Base-by-base conservation (phyloP, 164 flowering plant species). In the Annona cherimola region DNA sequence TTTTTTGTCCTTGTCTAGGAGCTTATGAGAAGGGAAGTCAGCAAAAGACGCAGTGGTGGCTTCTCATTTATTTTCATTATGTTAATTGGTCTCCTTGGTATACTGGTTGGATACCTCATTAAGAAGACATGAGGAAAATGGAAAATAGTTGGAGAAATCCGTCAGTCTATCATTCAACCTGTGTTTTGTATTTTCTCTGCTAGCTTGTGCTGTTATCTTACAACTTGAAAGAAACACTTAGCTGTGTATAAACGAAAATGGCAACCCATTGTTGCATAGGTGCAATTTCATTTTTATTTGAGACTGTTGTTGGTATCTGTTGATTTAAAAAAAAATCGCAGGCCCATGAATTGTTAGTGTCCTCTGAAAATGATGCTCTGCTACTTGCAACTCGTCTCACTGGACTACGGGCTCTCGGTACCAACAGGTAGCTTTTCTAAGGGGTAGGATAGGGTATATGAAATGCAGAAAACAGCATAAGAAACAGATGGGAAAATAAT, bases 11-110 rank as follows among this genome's bases (percentile, higher is more conserved):
- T 50, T 6, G 57, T 50, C 14, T 85, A 88, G 92, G 92, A 86
- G 42, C 68, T 84, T 61, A 39, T 86, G 81, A 82, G 86, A 71
- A 86, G 81, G 74, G 87, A 85, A 75, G 62, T 76, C 19, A 83
- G 85, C 82, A 81, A 71, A 76, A 81, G 63, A 2, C 84, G 68
- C 35, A 74, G 76, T 43, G 78, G 81, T 59, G 82, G 86, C 40
- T 72, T 82, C 76, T 83, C 89, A 35, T 54, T 80, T 61, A 59
- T 82, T 67, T 73, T 81, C 71, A 82, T 83, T 60, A 79, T 81
- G 69, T 64, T 86, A 63, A 63, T 86, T 66, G 92, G 84, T 71
- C 80, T 88, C 5, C 63, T 88, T 1, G 86, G 92, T 11, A 19
- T 83, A 60, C 42, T 86, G 68, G 39, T 82, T 71, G 92, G 92